Evolutionary conservation across 2,329 filamentous ascomycete species (phyloP), one percentile per base, ranked within the genome.

Genomic region (Nothophoma quercina): DNA sequence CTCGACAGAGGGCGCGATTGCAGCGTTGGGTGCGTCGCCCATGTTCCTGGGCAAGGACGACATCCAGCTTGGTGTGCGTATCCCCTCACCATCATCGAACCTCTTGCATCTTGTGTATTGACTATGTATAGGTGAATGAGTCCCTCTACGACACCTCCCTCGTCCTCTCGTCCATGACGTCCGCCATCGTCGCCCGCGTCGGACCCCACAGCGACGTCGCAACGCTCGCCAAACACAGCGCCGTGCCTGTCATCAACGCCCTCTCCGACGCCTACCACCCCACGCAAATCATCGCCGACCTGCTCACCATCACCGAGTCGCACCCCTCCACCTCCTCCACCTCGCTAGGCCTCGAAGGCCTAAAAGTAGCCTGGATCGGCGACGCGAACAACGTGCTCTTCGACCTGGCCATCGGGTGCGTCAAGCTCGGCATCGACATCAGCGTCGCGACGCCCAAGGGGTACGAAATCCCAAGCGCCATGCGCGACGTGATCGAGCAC

Each of bases 331-430:
- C 75, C 7, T 70, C 72, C 3, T 43, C 70, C 0, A 69, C 75
- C 25, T 79, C 79, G 44, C 81, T 96, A 7, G 89, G 90, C 1
- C 80, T 96, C 4, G 84, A 90, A 62, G 91, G 91, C 1, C 76
- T 96, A 67, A 98, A 96, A 78, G 85, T 98, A 56, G 93, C 95
- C 13, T 99, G 95, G 95, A 82, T 99, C 36, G 93, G 93, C 45
- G 93, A 99, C 72, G 91, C 92, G 9, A 99, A 98, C 79, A 99
- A 99, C 65, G 93, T 99, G 22, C 85, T 98, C 19, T 97, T 93
- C 70, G 93, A 99, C 71, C 83, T 98, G 46, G 92, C 93, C 40
- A 93, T 95, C 62, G 93, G 85, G 32, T 92, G 90, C 51, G 80
- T 89, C 64, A 98, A 97, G 79, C 84, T 93, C 64, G 95, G 95